Percentiles rank a stretch among this genome's conserved stretches.
Evolutionary conservation across 2,329 filamentous ascomycete genomes (phyloP).

Genomic region (Cordyceps militaris): DNA sequence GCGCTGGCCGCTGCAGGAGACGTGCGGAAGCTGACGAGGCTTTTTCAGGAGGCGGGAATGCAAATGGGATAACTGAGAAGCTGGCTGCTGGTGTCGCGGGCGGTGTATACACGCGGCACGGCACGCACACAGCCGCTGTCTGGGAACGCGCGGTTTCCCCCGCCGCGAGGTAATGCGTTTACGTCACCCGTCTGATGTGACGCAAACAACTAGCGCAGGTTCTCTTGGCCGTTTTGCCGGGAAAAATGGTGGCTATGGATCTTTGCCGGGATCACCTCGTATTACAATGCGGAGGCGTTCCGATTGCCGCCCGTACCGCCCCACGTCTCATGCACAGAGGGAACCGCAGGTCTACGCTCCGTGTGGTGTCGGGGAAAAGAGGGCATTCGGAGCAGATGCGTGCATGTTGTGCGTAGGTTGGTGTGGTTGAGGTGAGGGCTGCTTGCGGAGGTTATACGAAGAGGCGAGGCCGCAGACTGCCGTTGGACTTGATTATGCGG

Average conservation of each 20-base stretch:
- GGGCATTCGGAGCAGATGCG: not conserved
- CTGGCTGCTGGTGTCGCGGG: no score
- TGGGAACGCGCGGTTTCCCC: not conserved
- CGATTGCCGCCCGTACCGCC: slow-evolving; percentile 9
- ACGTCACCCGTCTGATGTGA: not conserved
- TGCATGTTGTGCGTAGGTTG: no score
- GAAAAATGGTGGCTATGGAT: not conserved
- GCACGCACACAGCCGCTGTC: no score
- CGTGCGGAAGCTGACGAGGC: slow-evolving; percentile 14
- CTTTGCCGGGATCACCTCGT: slow-evolving; percentile 8
- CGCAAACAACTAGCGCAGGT: not conserved
- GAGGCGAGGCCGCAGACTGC: not conserved
- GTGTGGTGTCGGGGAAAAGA: not conserved
- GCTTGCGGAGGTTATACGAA: no score
- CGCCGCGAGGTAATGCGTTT: not conserved
- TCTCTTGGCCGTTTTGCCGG: not conserved
- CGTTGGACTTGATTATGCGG: not conserved
- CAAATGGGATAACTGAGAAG: not conserved
- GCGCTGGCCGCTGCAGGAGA: slow-evolving; percentile 27
- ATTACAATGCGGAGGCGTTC: slow-evolving; percentile 11
- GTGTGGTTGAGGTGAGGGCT: no score
- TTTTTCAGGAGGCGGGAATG: not conserved
- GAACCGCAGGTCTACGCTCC: not conserved
- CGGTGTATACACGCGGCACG: no score
- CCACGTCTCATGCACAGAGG: slow-evolving; percentile 4